Evolutionary conservation across 1,139 yeast species (phyloP), one percentile per base, ranked within the genome.

Genomic region (Sugiyamaella neomexicana): DNA sequence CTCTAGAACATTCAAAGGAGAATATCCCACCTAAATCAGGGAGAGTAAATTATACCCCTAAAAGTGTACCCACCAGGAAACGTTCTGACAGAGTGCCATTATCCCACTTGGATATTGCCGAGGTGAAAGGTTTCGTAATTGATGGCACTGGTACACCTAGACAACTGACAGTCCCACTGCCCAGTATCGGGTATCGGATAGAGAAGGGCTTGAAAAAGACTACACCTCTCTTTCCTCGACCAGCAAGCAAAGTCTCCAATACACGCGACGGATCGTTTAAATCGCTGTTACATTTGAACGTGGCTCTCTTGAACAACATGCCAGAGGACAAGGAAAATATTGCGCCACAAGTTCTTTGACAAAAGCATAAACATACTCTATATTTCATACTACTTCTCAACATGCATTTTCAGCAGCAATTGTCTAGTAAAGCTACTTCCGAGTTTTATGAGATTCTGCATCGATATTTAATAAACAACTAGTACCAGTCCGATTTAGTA

Each of bases 141-240:
- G 29, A 15, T 9, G 16, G 12, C 5, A 9, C 46, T 29, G 20
- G 37, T 9, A 15, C 2, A n/a, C 46, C 36, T 12, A 13, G 6
- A 42, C 36, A 42, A 31, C 23, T 42, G 12, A 42, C 37, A 2
- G 46, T 42, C n/a, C 25, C 37, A 29, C 27, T 34, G 46, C 10
- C 23, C 32, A 20, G 25, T 31, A 4, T 13, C 16, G 23, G 16
- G 25, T 16, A 25, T 15, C 10, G 13, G 25, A 25, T 6, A 20
- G 37, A 50, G 5, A 20, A 20, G 25, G 25, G 38, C 38, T 7
- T 34, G 8, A 31, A 10, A 10, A n/a, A 31, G 13, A 31, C 4
- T 10, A 31, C 8, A 31, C 7, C 36, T 4, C 36, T 20, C 25
- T 20, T 5, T 20, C 25, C 25, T 20, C 25, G 25, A 20, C 25